Base-by-base conservation (phyloP, 2,329 filamentous ascomycete genomes). In the Fusarium nodosum region DNA sequence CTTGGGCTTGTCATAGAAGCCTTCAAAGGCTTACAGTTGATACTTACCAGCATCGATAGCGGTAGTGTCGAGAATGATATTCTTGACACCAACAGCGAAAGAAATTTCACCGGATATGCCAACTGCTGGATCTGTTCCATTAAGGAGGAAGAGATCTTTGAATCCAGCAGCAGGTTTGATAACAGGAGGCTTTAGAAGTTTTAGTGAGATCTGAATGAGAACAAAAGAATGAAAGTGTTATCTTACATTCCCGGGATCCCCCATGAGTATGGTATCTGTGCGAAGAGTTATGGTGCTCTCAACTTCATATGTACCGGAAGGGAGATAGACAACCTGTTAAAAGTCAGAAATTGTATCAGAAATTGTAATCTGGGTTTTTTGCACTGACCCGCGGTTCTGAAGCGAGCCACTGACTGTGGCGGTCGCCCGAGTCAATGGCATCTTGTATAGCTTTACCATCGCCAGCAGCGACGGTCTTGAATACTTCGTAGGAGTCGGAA, bases 221-320 rank as follows among this genome's bases (percentile, higher is more conserved):
- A 24, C 6, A 24, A 13, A 26, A 12, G 5, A 5, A 7, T 36
- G 5, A n/a, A 13, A 34, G 9, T 15, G 12, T 36, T 7, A 18
- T 7, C 46, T 38, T 38, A 50, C 46, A 28, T 50, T 9, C 10
- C 10, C 33, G 0, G 46, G 12, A 7, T 50, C 26, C 5, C 46
- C 46, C 16, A 50, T 15, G 13, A 50, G 46, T 10, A 50, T 50
- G 5, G 46, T 50, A 7, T 50, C 46, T n/a, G 46, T 50, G 6
- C 46, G 46, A 12, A 50, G 46, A 7, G 16, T 26, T 33, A 50
- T 50, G 4, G 46, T 50, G 2, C 13, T 50, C 1, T 36, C 16
- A 7, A 50, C 46, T 50, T 50, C 46, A 22, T 50, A 50, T 18
- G 46, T 50, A n/a, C 46, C 46, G 8, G 30, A 10, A 24, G 46